Base-by-base conservation (phyloP, 2,329 filamentous ascomycete genomes). In the Phialocephala sp. region DNA sequence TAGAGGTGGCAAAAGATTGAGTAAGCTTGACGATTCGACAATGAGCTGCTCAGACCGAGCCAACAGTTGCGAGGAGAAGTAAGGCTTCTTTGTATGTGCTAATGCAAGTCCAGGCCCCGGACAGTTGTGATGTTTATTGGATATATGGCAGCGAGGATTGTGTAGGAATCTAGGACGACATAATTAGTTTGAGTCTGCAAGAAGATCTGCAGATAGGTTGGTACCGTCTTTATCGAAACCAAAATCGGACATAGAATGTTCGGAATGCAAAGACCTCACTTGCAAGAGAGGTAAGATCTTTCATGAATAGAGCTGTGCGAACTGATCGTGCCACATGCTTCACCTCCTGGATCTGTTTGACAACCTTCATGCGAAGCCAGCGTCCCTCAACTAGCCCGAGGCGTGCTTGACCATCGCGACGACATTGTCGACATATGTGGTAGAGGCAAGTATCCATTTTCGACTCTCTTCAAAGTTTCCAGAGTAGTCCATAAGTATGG, bases 1-100 rank as follows among this genome's bases (percentile, higher is more conserved):
- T 8, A 56, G 64, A 8, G 66, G 64, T 20, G 66, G 64, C 1
- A 66, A 60, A 43, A 54, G 54, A 18, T 55, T 64, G 35, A 59
- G 36, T 12, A 35, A 4, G 8, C 9, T 62, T 18, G 36, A 62
- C 36, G 50, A 52, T 12, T 45, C 39, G 57, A 41, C 9, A 39
- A 59, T 14, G 57, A 59, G 39, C n/a, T 11, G 22, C 32, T 27
- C 22, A n/a, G 50, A 35, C 50, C 50, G 5, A 54, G 6, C 45
- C 45, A 8, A 50, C 50, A 54, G 50, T n/a, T 14, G 24, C 22
- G 18, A 27, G 12, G 24, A 54, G 27, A 18, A 54, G 50, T 18
- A 54, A 22, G 9, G 50, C 18, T 5, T 54, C 50, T 54, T 24
- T 18, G 9, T 35, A 22, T 27, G 14, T 15, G 15, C 22, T 22